Conservation (phyloP, 1,139 yeast genomes). For the Blastobotrys indianensis region DNA sequence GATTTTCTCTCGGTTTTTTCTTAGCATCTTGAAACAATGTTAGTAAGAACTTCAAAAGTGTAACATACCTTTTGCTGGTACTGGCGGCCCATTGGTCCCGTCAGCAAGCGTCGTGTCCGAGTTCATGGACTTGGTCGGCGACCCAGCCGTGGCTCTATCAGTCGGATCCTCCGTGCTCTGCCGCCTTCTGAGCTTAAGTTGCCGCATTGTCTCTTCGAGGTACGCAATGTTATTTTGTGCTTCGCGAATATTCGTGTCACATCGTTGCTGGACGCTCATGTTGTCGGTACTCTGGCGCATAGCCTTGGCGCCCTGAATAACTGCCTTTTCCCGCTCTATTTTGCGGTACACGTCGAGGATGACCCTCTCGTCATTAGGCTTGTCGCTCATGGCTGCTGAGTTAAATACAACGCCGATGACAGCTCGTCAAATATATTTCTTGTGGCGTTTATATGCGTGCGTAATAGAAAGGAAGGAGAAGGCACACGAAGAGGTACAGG, state of each 20-base stretch:
- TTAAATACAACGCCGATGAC: no score
- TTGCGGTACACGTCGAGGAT: conserved; percentile 66
- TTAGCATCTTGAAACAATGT: not conserved
- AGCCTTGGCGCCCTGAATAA: conserved; percentile 80
- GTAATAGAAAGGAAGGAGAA: no score
- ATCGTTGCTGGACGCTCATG: conserved; percentile 77
- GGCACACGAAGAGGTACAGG: no score
- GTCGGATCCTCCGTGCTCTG: conserved; percentile 10
- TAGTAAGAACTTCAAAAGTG: not conserved
- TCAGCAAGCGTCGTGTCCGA: conserved; percentile 11
- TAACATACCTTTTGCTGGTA: conserved; percentile 20
- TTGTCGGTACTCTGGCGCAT: conserved; percentile 74
- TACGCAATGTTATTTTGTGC: conserved; percentile 89
- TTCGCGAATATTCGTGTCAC: conserved; percentile 85
- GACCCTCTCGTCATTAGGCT: conserved; percentile 23
- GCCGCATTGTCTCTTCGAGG: conserved; percentile 68
- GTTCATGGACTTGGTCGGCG: not conserved
- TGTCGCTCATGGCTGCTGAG: not conserved
- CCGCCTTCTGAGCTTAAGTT: conserved; percentile 42
- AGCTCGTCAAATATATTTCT: no score
- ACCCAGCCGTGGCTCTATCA: conserved; percentile 7
- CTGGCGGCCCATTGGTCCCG: conserved; percentile 16
- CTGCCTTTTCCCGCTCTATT: conserved; percentile 80
- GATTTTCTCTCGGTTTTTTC: conserved; percentile 20
- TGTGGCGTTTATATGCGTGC: no score